Conservation (phyloP, 768 basidiomycete species). For the Russula emetica region DNA sequence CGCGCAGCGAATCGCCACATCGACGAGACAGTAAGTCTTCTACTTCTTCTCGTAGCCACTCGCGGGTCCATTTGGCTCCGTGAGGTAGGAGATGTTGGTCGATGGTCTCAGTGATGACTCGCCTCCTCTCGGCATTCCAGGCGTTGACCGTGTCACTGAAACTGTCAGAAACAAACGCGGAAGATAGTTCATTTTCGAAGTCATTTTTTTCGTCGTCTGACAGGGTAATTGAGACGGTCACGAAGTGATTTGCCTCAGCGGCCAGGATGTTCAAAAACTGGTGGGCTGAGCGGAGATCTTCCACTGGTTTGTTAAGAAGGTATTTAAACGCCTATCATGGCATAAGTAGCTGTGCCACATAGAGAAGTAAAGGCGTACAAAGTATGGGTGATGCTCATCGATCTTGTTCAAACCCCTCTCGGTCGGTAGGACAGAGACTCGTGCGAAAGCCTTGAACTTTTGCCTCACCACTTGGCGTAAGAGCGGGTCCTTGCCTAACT, state of each 20-base stretch:
- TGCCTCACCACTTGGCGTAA: slow-evolving; percentile 75
- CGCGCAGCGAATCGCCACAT: slow-evolving; percentile 64
- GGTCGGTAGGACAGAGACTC: slow-evolving; percentile 78
- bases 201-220: slow-evolving; percentile 56
- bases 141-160: slow-evolving; percentile 80
- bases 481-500: slow-evolving; percentile 89
- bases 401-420: slow-evolving; percentile 79
- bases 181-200: slow-evolving; percentile 70
- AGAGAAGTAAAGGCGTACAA: slow-evolving; percentile 43
- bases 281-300: slow-evolving; percentile 60
- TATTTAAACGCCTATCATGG: slow-evolving; percentile 86
- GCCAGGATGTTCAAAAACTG: slow-evolving; percentile 89
- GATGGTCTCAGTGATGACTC: slow-evolving; percentile 73
- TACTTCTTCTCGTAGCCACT: slow-evolving; percentile 84
- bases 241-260: slow-evolving; percentile 85
- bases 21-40: slow-evolving; percentile 75
- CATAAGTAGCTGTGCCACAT: slow-evolving; percentile 6
- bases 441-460: slow-evolving; percentile 67
- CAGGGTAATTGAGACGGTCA: slow-evolving; percentile 68
- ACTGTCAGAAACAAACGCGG: slow-evolving; percentile 80
- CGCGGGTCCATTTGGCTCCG: slow-evolving; percentile 83
- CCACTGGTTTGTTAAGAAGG: slow-evolving; percentile 70
- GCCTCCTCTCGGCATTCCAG: slow-evolving; percentile 86
- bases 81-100: slow-evolving; percentile 79
- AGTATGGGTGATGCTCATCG: slow-evolving; percentile 67